Evolutionary conservation across 768 basidiomycete species (phyloP).

Genomic region (Agaricus sinodeliciosus): DNA sequence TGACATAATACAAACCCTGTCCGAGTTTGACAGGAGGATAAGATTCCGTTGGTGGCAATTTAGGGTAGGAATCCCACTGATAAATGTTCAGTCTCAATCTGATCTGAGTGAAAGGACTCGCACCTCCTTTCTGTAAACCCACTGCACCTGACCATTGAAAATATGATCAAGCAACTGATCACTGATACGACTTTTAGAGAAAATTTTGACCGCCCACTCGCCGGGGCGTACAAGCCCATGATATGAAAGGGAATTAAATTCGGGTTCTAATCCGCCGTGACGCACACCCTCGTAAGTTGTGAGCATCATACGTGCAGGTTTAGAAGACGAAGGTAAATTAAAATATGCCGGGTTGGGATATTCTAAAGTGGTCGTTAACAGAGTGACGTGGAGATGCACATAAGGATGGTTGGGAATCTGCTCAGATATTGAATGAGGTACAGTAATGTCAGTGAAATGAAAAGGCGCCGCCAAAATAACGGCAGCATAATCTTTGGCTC

Average conservation of each 20-base stretch:
- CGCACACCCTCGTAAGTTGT: slow-evolving; percentile 63
- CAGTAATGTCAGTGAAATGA: slow-evolving; percentile 54
- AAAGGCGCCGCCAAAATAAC: slow-evolving; percentile 87
- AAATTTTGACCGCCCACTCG: slow-evolving; percentile 83
- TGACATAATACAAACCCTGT: slow-evolving; percentile 82
- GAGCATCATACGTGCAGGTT: slow-evolving; percentile 58
- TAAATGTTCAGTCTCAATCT: background rate
- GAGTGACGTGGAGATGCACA: slow-evolving; percentile 81
- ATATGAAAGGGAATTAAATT: slow-evolving; percentile 86
- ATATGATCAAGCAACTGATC: slow-evolving; percentile 65
- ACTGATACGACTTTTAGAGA: slow-evolving; percentile 57
- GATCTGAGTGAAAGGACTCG: slow-evolving; percentile 10
- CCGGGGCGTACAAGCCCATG: slow-evolving; percentile 50
- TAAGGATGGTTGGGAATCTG: slow-evolving; percentile 69
- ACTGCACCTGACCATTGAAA: slow-evolving; percentile 65
- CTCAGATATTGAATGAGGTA: slow-evolving; percentile 41
- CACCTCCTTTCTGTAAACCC: slow-evolving; percentile 80
- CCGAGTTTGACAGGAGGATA: slow-evolving; percentile 80
- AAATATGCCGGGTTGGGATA: slow-evolving; percentile 65
- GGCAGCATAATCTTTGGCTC: slow-evolving; percentile 52
- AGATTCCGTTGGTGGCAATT: slow-evolving; percentile 52
- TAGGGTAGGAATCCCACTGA: slow-evolving; percentile 79
- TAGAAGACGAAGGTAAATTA: slow-evolving; percentile 34
- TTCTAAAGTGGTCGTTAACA: slow-evolving; percentile 71
- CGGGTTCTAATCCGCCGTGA: slow-evolving; percentile 52